A percentile compares a stretch with the other conserved stretches of the same genome.
These are phyloP conservation scores for Choiromyces venosus DNA, from an alignment of 495 filamentous ascomycete genomes.

Conservation along the genomic window DNA sequence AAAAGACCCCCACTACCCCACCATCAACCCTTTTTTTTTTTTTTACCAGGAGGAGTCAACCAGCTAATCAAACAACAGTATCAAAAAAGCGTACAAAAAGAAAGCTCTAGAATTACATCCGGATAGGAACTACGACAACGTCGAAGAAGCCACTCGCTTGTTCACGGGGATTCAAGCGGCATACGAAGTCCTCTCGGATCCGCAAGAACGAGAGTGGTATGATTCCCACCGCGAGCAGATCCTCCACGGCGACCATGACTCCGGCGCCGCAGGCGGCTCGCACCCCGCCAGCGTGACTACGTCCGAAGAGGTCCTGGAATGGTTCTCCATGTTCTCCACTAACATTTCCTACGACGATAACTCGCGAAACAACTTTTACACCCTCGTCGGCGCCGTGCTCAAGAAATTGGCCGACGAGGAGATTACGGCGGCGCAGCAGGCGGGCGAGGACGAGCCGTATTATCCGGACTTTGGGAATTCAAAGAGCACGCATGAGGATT, in stretches of 20 bases:
- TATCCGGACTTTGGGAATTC: conserved; percentile 75
- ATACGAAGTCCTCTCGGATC: conserved; percentile 90
- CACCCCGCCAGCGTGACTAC: conserved; percentile 46
- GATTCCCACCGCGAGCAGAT: conserved; percentile 87
- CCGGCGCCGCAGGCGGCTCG: conserved; percentile 12
- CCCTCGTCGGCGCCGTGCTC: conserved; percentile 67
- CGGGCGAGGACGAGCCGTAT: conserved; percentile 51
- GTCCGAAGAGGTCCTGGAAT: conserved; percentile 32
- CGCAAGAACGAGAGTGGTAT: conserved; percentile 95
- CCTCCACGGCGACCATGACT: conserved; percentile 52
- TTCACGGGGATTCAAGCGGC: conserved; percentile 91
- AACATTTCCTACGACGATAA: conserved; percentile 72
- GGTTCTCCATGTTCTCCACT: conserved; percentile 38
- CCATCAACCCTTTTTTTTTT: conserved; percentile 5
- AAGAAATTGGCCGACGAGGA: conserved; percentile 78
- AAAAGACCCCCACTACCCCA: not conserved
- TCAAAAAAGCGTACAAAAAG: conserved; percentile 85
- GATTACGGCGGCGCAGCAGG: conserved; percentile 62
- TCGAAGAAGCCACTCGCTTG: conserved; percentile 69
- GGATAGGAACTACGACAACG: conserved; percentile 85
- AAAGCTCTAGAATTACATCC: conserved; percentile 93
- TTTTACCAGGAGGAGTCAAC: not conserved
- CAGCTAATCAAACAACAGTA: conserved; percentile 49
- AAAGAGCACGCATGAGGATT: conserved; percentile 52
- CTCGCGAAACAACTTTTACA: conserved; percentile 78